phyloP scores from a whole-genome alignment of 345 rosid genomes.

The Xanthoceras sorbifolium region DNA sequence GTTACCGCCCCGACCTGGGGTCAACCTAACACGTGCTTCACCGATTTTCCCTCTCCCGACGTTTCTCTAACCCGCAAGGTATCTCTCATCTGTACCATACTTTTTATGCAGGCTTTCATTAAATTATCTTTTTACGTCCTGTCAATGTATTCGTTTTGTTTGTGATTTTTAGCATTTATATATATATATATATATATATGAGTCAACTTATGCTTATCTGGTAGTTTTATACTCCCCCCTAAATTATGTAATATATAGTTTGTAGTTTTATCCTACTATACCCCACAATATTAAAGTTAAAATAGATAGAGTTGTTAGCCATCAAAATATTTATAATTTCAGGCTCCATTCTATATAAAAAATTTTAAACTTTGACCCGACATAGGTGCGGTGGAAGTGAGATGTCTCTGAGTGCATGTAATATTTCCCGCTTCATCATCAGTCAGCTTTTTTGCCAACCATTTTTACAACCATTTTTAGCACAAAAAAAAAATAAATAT shows the following conservation, averaged over 20 bases:
- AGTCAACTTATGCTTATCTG: background rate
- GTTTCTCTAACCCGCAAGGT: slow-evolving; percentile 97
- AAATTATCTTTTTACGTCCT: background rate
- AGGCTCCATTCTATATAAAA: too few species aligned
- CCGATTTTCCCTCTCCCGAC: slow-evolving; percentile 65
- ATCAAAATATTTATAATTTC: too few species aligned
- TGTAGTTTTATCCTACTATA: background rate
- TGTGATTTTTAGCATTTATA: background rate
- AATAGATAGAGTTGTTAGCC: too few species aligned
- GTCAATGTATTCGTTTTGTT: background rate
- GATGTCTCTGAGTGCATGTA: too few species aligned
- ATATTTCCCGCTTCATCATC: too few species aligned
- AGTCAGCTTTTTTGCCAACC: too few species aligned
- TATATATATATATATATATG: too few species aligned
- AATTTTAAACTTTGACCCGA: too few species aligned
- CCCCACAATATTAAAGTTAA: background rate
- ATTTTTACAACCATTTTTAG: too few species aligned
- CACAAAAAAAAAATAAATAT: too few species aligned
- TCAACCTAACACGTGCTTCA: slow-evolving; percentile 72
- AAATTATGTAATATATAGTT: too few species aligned
- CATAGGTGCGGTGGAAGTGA: too few species aligned
- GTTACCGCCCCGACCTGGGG: slow-evolving; percentile 62
- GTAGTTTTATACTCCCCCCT: background rate
- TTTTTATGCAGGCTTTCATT: background rate
- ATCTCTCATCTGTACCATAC: background rate